These are phyloP conservation scores for Leccinum subfulvum DNA, from an alignment of 1,284 basidiomycete species.

Conservation along the genomic window DNA sequence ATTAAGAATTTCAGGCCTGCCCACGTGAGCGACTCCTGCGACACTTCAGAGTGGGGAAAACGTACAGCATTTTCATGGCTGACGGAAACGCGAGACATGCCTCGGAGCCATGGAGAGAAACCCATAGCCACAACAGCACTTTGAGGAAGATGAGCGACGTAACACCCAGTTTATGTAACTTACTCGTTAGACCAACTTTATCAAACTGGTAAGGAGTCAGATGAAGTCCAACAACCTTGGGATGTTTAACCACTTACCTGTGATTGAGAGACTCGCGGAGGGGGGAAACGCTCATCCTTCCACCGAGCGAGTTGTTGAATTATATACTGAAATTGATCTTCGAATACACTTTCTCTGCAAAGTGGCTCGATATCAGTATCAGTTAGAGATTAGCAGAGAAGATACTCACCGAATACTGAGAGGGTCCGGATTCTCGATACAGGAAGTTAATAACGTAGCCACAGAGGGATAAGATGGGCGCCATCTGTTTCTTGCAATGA, in stretches of 20 bases:
- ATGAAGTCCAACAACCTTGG: neutral
- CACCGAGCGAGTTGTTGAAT: constrained; percentile 59
- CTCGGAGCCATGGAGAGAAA: constrained; percentile 64
- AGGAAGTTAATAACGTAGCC: constrained; percentile 63
- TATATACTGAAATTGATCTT: constrained; percentile 55
- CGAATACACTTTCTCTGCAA: constrained; percentile 55
- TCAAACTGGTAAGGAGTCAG: constrained; percentile 61
- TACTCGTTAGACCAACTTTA: constrained; percentile 78
- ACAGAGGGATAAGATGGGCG: constrained; percentile 75
- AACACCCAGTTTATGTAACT: constrained; percentile 26
- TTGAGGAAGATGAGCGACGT: constrained; percentile 16
- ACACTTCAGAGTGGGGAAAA: constrained; percentile 16
- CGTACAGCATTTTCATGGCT: constrained; percentile 73
- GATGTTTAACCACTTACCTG: constrained; percentile 41
- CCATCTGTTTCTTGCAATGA: constrained; percentile 65
- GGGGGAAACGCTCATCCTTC: constrained; percentile 77
- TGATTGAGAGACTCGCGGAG: constrained; percentile 77
- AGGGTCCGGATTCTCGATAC: constrained; percentile 61
- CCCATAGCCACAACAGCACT: constrained; percentile 83
- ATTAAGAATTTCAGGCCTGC: constrained; percentile 71
- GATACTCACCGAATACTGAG: constrained; percentile 53
- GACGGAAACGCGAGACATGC: constrained; percentile 74
- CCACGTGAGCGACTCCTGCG: constrained; percentile 11
- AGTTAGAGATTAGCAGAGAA: neutral
- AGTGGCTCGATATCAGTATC: constrained; percentile 6